Evolutionary conservation across 345 rosid species (phyloP).

Genomic region (Tarenaya hassleriana): DNA sequence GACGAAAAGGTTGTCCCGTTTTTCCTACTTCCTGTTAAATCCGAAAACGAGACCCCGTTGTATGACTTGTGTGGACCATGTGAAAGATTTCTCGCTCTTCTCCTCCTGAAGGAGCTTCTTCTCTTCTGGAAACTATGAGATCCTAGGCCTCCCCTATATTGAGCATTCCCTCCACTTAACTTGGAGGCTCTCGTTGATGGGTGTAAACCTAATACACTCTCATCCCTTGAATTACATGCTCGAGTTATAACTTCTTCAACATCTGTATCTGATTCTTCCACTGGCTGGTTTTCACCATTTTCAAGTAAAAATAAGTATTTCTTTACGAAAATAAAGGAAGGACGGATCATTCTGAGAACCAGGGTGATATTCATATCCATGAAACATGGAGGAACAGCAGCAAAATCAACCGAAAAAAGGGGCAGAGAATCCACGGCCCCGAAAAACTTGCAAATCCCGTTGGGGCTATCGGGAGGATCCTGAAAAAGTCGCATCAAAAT

Average conservation of each 20-base stretch:
- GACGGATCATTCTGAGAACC: constrained; percentile 25
- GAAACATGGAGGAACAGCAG: constrained; percentile 64
- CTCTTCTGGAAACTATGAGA: constrained; percentile 64
- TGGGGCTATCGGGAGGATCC: constrained; percentile 39
- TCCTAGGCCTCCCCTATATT: constrained; percentile 39
- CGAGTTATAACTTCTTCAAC: constrained; percentile 11
- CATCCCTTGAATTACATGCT: constrained; percentile 27
- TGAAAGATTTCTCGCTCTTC: constrained; percentile 52
- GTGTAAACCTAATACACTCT: constrained; percentile 27
- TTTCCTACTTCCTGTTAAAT: constrained; percentile 48
- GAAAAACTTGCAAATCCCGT: constrained; percentile 64
- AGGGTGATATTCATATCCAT: constrained; percentile 40
- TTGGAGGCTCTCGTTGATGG: constrained; percentile 48
- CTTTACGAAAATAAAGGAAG: constrained; percentile 39
- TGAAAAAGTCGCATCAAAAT: constrained; percentile 27
- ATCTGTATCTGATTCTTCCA: constrained; percentile 23
- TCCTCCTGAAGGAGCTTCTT: constrained; percentile 65
- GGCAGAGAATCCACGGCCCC: constrained; percentile 37
- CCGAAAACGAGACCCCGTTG: constrained; percentile 53
- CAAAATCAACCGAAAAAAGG: constrained; percentile 54
- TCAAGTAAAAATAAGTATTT: constrained; percentile 25
- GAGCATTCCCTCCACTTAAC: constrained; percentile 39
- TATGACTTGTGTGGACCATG: constrained; percentile 36
- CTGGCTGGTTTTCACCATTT: constrained; percentile 24
- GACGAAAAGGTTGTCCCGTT: constrained; percentile 46